phyloP scores from a whole-genome alignment of 495 filamentous ascomycete genomes.

The Bombardia bombarda region DNA sequence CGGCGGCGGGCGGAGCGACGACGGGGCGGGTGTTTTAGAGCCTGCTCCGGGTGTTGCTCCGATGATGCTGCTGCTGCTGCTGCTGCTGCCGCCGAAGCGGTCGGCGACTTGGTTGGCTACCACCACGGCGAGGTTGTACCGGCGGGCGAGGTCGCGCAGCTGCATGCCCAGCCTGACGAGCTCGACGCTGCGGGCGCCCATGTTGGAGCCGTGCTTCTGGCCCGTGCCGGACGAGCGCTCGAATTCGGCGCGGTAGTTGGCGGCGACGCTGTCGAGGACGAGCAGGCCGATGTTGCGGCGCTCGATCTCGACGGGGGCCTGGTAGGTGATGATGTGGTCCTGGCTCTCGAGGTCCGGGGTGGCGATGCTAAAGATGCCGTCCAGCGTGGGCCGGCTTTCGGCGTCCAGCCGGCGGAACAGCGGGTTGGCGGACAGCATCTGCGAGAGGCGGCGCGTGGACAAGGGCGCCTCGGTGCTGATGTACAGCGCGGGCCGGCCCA shows the following conservation, averaged over 20 bases:
- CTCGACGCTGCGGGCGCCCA: slow-evolving; percentile 57
- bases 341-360: slow-evolving; percentile 92
- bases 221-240: slow-evolving; percentile 35
- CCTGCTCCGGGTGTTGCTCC: not conserved
- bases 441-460: slow-evolving; percentile 68
- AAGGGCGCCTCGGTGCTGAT: slow-evolving; percentile 91
- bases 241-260: slow-evolving; percentile 91
- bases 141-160: slow-evolving; percentile 64
- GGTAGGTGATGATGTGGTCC: slow-evolving; percentile 88
- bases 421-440: slow-evolving; percentile 66
- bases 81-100: slow-evolving; percentile 61
- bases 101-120: slow-evolving; percentile 96
- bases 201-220: slow-evolving; percentile 30
- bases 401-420: slow-evolving; percentile 40
- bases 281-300: slow-evolving; percentile 70
- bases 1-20: slow-evolving; percentile 1
- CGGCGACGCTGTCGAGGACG: slow-evolving; percentile 82
- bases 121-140: slow-evolving; percentile 71
- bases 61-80: too few species aligned
- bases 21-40: slow-evolving; percentile 11
- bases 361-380: slow-evolving; percentile 65
- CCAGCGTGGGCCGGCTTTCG: slow-evolving; percentile 53
- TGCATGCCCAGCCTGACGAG: slow-evolving; percentile 69
- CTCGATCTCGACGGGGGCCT: slow-evolving; percentile 76
- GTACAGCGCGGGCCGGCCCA: slow-evolving; percentile 67